Base-by-base conservation (phyloP, 2,329 filamentous ascomycete species). In the Aspergillus sp. region DNA sequence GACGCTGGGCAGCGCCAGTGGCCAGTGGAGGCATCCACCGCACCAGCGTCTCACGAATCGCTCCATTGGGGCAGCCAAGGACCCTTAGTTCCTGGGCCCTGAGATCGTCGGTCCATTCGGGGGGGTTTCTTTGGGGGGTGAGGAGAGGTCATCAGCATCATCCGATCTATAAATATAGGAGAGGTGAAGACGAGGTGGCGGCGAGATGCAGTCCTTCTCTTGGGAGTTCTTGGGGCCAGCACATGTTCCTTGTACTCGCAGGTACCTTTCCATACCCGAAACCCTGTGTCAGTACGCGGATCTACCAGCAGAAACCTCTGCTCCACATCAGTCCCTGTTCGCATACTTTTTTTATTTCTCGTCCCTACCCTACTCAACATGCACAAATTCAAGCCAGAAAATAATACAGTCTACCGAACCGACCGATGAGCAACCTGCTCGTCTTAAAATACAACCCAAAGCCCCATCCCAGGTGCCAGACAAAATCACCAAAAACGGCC, bases 1-100 rank as follows among this genome's bases (percentile, higher is more conserved):
- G 52, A 54, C 34, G 49, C 54, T 58, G 47, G 57, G 57, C 54
- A 51, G 45, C 20, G 50, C 44, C 44, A 48, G 45, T 31, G 25
- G 38, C 17, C 43, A 54, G 47, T 52, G 47, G 47, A 54, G 36
- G 32, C 46, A 6, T 41, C 46, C 46, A 48, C 46, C 19, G 17
- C 49, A 40, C 49, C 49, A 51, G 42, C 34, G 49, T 51, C 49
- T 41, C 49, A 47, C 14, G 11, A 17, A 38, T 17, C 11, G 10
- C 34, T 38, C 34, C 11, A 46, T 36, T 40, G 20, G 32, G 46
- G 46, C 40, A 42, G 34, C 46, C 48, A 40, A 36, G 41, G 48
- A 40, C 34, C 48, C 46, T 48, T 45, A 29, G 43, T 29, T 29
- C 25, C 25, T 29, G 25, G 40, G 40, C 40, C 16, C 40, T 21